Evolutionary conservation across 352 stramenopile genomes (phyloP), one percentile per base, ranked within the genome.

Genomic region (Pythium pyrilobum): DNA sequence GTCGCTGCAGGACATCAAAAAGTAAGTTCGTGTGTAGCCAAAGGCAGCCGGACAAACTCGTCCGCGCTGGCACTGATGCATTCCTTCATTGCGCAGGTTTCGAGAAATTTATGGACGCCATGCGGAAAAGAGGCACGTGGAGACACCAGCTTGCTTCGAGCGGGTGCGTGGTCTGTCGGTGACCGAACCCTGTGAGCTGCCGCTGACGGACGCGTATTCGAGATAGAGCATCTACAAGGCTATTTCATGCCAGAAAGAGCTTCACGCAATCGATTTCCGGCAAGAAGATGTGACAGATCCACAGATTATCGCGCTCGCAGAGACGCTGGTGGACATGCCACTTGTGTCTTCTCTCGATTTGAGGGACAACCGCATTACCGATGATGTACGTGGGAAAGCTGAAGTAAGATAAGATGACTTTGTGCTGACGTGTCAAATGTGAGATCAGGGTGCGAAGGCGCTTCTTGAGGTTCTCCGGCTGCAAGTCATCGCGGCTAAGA

Each of bases 141-240:
- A 87, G 44, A 77, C 72, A 1, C 80, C 80, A n/a, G 64, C 77
- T 13, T 88, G 80, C 27, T 77, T 90, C 40, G 80, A 90, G 48
- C 75, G 82, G 50, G 80, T 87, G 23, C 8, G 36, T 23, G 5
- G 28, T 16, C 10, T 27, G 16, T n/a, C 41, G 12, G 44, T 36
- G 31, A 41, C 10, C 5, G n/a, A n/a, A n/a, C n/a, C n/a, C n/a
- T n/a, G n/a, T n/a, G n/a, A n/a, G n/a, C n/a, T n/a, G n/a, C n/a
- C n/a, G n/a, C n/a, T n/a, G n/a, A n/a, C n/a, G n/a, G n/a, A n/a
- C n/a, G n/a, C n/a, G n/a, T n/a, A n/a, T n/a, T 41, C 16, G 10
- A 20, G n/a, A 48, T 31, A 92, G 81, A 89, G 75, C 43, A 79
- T 93, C 44, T 92, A 91, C 63, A 93, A 91, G 53, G 79, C 81